A percentile compares a stretch with the other conserved stretches of the same genome.
Evolutionary conservation across 2,329 filamentous ascomycete species (phyloP).

Genomic region (Sordariomycetes sp.): DNA sequence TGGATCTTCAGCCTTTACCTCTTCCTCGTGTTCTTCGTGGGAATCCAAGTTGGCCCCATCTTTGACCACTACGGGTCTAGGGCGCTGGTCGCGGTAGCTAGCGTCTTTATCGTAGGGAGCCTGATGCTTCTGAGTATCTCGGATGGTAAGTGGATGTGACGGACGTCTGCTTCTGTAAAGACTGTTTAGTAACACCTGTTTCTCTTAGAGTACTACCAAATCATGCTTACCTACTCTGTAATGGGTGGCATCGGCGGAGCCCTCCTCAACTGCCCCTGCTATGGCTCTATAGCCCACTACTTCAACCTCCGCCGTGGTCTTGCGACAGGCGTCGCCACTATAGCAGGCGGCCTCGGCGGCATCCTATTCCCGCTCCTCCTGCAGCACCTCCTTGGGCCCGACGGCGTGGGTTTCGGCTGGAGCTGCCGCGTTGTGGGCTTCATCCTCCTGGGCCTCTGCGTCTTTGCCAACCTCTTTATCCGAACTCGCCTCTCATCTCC

Average conservation of each 20-base stretch:
- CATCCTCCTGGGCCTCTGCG: conserved; percentile 33
- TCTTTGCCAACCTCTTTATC: conserved; percentile 36
- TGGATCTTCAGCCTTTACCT: conserved; percentile 82
- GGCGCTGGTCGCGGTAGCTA: conserved; percentile 54
- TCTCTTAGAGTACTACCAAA: conserved; percentile 58
- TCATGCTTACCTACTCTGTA: conserved; percentile 66
- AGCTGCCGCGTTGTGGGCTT: conserved; percentile 37
- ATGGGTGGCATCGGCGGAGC: conserved; percentile 63
- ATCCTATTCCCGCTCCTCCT: conserved; percentile 47
- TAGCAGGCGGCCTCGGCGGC: conserved; percentile 60
- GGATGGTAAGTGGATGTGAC: conserved; percentile 25
- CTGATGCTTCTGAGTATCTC: conserved; percentile 61
- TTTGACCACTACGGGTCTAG: conserved; percentile 70
- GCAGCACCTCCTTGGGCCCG: conserved; percentile 29
- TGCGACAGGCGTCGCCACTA: conserved; percentile 67
- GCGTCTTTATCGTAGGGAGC: conserved; percentile 47
- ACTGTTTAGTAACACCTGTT: conserved; percentile 4
- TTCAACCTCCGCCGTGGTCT: conserved; percentile 63
- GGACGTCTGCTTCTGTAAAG: neutral
- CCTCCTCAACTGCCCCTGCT: conserved; percentile 66
- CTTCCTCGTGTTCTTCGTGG: conserved; percentile 73
- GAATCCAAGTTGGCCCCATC: conserved; percentile 70
- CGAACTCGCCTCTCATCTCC: conserved; percentile 43
- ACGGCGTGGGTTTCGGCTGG: conserved; percentile 37
- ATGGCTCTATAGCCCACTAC: conserved; percentile 68